Percentiles rank a stretch among this genome's conserved stretches.
These are phyloP conservation scores for Fusarium verrucosum DNA, from an alignment of 2,329 filamentous ascomycete genomes.

Conservation along the genomic window DNA sequence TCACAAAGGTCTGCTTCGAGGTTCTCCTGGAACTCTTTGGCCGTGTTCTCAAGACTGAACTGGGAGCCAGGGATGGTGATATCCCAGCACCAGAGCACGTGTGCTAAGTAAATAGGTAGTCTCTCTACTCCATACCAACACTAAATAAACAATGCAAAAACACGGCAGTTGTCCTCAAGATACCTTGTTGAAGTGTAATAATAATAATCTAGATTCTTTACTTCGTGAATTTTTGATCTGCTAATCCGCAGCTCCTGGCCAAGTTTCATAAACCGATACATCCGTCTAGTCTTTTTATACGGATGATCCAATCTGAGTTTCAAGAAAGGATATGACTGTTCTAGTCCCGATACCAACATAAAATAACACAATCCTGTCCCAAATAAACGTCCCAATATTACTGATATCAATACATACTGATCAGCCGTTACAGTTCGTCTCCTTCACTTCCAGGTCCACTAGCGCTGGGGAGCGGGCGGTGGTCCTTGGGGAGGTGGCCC, in stretches of 20 bases:
- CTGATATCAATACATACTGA: constrained; percentile 15
- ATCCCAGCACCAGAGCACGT: constrained; percentile 75
- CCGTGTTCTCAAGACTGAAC: constrained; percentile 77
- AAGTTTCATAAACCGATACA: constrained; percentile 33
- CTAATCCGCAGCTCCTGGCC: constrained; percentile 17
- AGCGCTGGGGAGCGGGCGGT: constrained; percentile 41
- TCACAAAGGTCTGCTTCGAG: constrained; percentile 90
- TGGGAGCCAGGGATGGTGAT: constrained; percentile 73
- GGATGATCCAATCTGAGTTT: constrained; percentile 35
- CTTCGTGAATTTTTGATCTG: constrained; percentile 40
- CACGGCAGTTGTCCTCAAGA: background rate
- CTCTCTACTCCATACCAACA: background rate
- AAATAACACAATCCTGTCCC: constrained; percentile 16
- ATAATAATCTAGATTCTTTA: constrained; percentile 44
- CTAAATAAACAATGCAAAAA: background rate
- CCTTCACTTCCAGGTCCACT: constrained; percentile 35
- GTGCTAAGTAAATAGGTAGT: constrained; percentile 59
- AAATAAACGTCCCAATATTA: constrained; percentile 15
- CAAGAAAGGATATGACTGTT: constrained; percentile 20
- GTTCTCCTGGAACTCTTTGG: constrained; percentile 88
- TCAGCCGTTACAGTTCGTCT: constrained; percentile 23
- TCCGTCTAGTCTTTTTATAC: constrained; percentile 24
- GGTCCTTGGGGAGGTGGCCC: constrained; percentile 43
- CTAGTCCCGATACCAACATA: constrained; percentile 28
- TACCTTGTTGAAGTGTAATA: constrained; percentile 33